These are phyloP conservation scores for Endocarpon pusillum DNA, from an alignment of 495 filamentous ascomycete species.

Conservation along the genomic window DNA sequence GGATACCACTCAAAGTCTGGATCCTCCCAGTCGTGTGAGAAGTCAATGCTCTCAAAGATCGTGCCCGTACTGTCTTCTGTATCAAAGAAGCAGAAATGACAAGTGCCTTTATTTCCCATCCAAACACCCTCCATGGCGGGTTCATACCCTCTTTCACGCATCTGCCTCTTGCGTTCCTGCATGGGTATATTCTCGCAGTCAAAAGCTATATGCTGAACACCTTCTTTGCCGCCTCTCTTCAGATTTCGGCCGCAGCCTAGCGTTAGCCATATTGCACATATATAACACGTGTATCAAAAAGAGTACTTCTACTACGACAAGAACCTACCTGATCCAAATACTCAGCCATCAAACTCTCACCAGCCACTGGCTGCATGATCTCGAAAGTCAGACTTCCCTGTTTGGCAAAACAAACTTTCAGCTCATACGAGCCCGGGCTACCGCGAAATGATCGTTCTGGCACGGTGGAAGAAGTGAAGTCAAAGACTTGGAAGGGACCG, in stretches of 20 bases:
- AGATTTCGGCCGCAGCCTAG: too few species aligned
- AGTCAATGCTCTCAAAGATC: conserved; percentile 9
- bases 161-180: conserved; percentile 6
- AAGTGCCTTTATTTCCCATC: conserved; percentile 4
- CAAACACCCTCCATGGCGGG: conserved; percentile 7
- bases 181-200: conserved; percentile 8
- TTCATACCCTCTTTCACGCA: conserved; percentile 7
- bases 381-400: conserved; percentile 7
- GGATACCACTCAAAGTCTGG: too few species aligned
- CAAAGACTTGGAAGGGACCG: conserved; percentile 10
- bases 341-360: conserved; percentile 7
- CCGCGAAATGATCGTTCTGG: conserved; percentile 8
- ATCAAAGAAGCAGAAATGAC: conserved; percentile 9
- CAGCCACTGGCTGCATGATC: conserved; percentile 9
- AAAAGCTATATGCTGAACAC: conserved; percentile 11
- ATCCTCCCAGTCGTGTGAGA: conserved; percentile 8
- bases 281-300: too few species aligned
- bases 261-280: too few species aligned
- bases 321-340: conserved; percentile 7
- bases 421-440: conserved; percentile 4
- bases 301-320: too few species aligned
- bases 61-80: conserved; percentile 6
- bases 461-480: conserved; percentile 7
- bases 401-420: conserved; percentile 10
- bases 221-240: too few species aligned